Evolutionary conservation across 2,329 filamentous ascomycete species (phyloP).

Genomic region (Rhynchosporium agropyri): DNA sequence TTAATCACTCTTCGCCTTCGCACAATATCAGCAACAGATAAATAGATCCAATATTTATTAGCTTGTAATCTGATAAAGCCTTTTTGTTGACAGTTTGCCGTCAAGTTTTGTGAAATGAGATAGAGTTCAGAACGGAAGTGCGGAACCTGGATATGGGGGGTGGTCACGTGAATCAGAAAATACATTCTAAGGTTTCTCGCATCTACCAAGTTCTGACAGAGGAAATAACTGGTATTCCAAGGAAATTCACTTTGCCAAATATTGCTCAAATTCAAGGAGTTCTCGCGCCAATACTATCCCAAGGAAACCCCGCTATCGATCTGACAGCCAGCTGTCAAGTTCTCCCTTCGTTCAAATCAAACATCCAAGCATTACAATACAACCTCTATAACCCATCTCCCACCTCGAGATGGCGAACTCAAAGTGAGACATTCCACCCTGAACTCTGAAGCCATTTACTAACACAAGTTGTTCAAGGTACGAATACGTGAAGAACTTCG

Average conservation of each 20-base stretch:
- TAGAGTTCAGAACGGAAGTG: not conserved
- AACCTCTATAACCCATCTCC: not conserved
- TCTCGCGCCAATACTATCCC: not conserved
- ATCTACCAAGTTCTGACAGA: too few species aligned
- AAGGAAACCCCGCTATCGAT: too few species aligned
- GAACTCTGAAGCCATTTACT: not conserved
- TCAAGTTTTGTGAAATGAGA: too few species aligned
- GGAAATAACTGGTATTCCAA: too few species aligned
- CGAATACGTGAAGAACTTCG: conserved; percentile 90
- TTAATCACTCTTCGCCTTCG: too few species aligned
- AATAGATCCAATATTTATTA: too few species aligned
- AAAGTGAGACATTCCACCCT: conserved; percentile 29
- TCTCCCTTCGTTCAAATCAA: not conserved
- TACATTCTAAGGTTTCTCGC: not conserved
- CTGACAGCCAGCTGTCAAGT: not conserved
- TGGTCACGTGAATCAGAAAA: not conserved
- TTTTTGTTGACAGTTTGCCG: too few species aligned
- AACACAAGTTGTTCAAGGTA: conserved; percentile 58
- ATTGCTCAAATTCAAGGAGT: not conserved
- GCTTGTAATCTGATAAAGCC: too few species aligned
- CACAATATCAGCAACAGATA: too few species aligned
- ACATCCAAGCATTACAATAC: not conserved
- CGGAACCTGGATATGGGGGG: not conserved
- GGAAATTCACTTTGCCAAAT: too few species aligned
- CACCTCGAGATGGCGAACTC: conserved; percentile 38